These are phyloP conservation scores for Acrocalymma vagum DNA, from an alignment of 2,329 filamentous ascomycete species.

Conservation along the genomic window DNA sequence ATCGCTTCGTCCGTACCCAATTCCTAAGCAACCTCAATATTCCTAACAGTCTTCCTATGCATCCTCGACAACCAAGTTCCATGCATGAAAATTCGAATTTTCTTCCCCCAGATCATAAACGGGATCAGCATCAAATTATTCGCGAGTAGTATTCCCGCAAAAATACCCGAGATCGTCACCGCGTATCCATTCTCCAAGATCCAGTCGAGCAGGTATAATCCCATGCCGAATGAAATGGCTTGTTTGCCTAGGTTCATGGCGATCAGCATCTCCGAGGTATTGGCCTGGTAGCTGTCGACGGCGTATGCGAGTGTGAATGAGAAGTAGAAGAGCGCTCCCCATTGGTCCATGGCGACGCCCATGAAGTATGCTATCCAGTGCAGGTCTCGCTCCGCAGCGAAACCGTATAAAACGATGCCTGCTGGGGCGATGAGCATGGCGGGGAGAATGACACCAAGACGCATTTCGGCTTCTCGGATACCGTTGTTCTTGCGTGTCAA, in stretches of 20 bases:
- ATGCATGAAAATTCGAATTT: constrained; percentile 36
- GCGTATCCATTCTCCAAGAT: constrained; percentile 41
- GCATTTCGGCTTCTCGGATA: constrained; percentile 65
- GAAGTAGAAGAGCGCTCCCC: constrained; percentile 45
- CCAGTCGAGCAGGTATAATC: constrained; percentile 47
- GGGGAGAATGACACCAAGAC: constrained; percentile 50
- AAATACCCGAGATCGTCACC: constrained; percentile 45
- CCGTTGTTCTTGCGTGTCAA: constrained; percentile 61
- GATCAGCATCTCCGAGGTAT: constrained; percentile 69
- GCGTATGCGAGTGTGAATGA: constrained; percentile 67
- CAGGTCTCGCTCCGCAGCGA: constrained; percentile 40
- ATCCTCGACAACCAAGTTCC: constrained; percentile 41
- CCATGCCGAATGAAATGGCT: constrained; percentile 46
- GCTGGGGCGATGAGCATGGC: constrained; percentile 44
- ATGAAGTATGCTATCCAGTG: constrained; percentile 50
- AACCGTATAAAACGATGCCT: constrained; percentile 46
- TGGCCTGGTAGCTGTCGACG: constrained; percentile 66
- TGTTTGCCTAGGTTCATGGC: constrained; percentile 50
- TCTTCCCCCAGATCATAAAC: constrained; percentile 47
- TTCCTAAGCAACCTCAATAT: constrained; percentile 33
- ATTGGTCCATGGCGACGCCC: constrained; percentile 46
- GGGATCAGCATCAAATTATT: constrained; percentile 44
- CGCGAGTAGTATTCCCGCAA: constrained; percentile 39
- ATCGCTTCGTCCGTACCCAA: too few species aligned
- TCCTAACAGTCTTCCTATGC: constrained; percentile 33